Evolutionary conservation across 306 rosid species (phyloP), one percentile per base, ranked within the genome.

Genomic region (Vicia sativa): DNA sequence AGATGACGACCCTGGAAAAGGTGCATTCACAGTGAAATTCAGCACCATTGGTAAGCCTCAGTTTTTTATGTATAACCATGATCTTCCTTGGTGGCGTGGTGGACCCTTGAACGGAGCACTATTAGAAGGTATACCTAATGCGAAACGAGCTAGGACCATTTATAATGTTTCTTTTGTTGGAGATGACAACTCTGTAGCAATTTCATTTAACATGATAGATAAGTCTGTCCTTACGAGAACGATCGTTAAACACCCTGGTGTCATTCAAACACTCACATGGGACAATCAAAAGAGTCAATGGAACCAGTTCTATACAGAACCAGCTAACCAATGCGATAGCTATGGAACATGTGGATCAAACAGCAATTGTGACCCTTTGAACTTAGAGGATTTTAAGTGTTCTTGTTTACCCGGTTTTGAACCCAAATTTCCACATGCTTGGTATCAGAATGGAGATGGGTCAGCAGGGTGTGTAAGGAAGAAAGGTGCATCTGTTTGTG

Each of bases 371-470:
- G 31, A 87, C 54, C 80, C 88, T 2, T 68, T 66, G 25, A 70
- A 74, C 44, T 25, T 50, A 2, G 80, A 72, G 1, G 56, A 69
- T 7, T 81, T 67, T 41, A 65, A 45, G 44, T 90, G 97, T 60
- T 16, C 75, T 4, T 90, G 97, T 54, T 48, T 82, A 1, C 95
- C 90, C 0, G 95, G 97, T 4, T 86, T 81, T 53, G 82, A 86
- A 52, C 95, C 95, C 9, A 77, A 42, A 34, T 60, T 55, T 2
- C 58, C 74, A 10, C 62, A 14, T 1, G 76, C 81, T 28, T 83
- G 95, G 95, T 67, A 79, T 41, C 11, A 70, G 28, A 75, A 50
- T 4, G 75, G 79, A 61, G 88, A 82, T 14, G 65, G 74, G 8
- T 53, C 86, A 3, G 78, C 70, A 28, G 97, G 97, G 26, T 91